These are phyloP conservation scores for Paulownia fortunei DNA, from an alignment of 257 asterid genomes.

Conservation along the genomic window DNA sequence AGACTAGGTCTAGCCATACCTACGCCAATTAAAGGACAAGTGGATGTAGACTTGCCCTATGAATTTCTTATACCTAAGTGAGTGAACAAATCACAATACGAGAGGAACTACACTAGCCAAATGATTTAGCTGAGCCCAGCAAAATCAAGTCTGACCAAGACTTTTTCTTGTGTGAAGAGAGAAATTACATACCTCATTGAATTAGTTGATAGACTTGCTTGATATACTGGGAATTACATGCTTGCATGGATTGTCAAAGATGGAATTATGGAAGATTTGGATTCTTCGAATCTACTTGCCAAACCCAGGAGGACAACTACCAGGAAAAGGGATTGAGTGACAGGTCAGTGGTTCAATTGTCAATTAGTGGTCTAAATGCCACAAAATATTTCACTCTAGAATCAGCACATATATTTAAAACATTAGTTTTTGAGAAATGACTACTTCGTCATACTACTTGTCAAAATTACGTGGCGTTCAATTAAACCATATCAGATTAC, in stretches of 20 bases:
- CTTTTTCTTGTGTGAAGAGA: neutral
- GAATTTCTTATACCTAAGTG: neutral
- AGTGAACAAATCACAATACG: neutral
- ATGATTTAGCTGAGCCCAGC: neutral
- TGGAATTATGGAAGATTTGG: neutral
- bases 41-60: neutral
- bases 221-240: neutral
- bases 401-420: too few relatives aligned
- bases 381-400: too few relatives aligned
- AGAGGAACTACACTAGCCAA: neutral
- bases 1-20: neutral
- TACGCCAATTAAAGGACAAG: neutral
- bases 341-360: neutral
- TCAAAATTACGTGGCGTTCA: neutral
- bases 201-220: neutral
- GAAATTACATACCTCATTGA: constrained; percentile 8
- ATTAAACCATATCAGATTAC: too few relatives aligned
- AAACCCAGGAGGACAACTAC: neutral
- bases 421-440: too few relatives aligned
- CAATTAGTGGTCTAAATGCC: too few relatives aligned
- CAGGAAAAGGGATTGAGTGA: neutral
- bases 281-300: neutral
- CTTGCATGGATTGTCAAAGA: neutral
- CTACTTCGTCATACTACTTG: too few relatives aligned
- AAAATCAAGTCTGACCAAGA: neutral